A percentile compares a stretch with the other conserved stretches of the same genome.
phyloP scores from a whole-genome alignment of 73 alveolate genomes.

The Paramecium caudatum region DNA sequence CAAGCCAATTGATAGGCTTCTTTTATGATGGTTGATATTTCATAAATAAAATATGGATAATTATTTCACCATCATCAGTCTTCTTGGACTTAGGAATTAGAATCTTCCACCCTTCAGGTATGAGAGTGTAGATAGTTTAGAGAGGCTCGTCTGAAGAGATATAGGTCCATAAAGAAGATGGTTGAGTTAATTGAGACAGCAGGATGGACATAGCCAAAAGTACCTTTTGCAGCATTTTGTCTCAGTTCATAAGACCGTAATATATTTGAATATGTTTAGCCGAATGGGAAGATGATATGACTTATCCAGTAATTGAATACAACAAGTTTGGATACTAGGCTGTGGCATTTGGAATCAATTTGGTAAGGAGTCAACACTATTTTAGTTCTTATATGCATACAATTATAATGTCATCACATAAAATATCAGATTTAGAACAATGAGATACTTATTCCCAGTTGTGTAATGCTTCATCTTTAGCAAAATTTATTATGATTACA shows the following conservation, averaged over 20 bases:
- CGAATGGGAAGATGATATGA: slow-evolving; percentile 94
- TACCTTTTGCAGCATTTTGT: slow-evolving; percentile 83
- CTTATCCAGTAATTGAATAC: slow-evolving; percentile 83
- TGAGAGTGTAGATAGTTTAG: slow-evolving; percentile 63
- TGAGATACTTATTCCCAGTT: slow-evolving; percentile 73
- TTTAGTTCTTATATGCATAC: slow-evolving; percentile 74
- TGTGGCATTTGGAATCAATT: slow-evolving; percentile 70
- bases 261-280: slow-evolving; percentile 64
- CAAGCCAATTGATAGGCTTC: slow-evolving; percentile 43
- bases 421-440: slow-evolving; percentile 73
- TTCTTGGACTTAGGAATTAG: slow-evolving; percentile 74
- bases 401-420: slow-evolving; percentile 70
- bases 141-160: slow-evolving; percentile 89
- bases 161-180: slow-evolving; percentile 91
- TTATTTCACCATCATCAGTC: slow-evolving; percentile 76
- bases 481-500: slow-evolving; percentile 69
- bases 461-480: slow-evolving; percentile 54
- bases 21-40: slow-evolving; percentile 4
- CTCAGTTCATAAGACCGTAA: slow-evolving; percentile 85
- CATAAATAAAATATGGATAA: slow-evolving; percentile 73
- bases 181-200: slow-evolving; percentile 89
- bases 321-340: slow-evolving; percentile 68
- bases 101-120: slow-evolving; percentile 75
- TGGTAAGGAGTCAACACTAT: slow-evolving; percentile 27
- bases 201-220: slow-evolving; percentile 84